Conservation (phyloP, 2,329 filamentous ascomycete species). For the Ramularia endophylla region DNA sequence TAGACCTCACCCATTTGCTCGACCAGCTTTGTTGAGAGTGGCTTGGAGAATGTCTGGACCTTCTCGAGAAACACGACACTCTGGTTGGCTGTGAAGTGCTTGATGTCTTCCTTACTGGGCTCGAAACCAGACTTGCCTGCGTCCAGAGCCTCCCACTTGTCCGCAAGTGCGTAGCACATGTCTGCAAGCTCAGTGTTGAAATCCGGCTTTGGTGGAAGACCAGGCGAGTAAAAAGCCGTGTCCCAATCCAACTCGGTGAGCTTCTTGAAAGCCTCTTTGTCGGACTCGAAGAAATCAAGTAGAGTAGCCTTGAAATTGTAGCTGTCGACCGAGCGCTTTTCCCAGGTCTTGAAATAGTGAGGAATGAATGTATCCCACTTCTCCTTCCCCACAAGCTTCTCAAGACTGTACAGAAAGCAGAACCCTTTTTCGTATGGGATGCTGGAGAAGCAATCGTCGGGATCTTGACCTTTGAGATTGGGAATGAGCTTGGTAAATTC, state of each 20-base stretch:
- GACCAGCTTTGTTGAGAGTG: slow-evolving; percentile 60
- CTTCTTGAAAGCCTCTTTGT: slow-evolving; percentile 56
- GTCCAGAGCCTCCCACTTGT: slow-evolving; percentile 65
- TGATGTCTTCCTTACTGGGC: slow-evolving; percentile 63
- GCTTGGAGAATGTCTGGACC: slow-evolving; percentile 60
- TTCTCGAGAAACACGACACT: slow-evolving; percentile 84
- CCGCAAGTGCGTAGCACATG: slow-evolving; percentile 73
- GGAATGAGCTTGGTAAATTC: slow-evolving; percentile 90
- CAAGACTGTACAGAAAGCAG: slow-evolving; percentile 85
- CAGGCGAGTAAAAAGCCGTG: slow-evolving; percentile 78
- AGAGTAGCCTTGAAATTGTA: slow-evolving; percentile 91
- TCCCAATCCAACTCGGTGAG: slow-evolving; percentile 81
- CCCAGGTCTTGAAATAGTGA: slow-evolving; percentile 84
- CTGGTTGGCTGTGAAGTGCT: slow-evolving; percentile 76
- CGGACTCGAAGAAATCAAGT: slow-evolving; percentile 71
- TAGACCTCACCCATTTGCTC: slow-evolving; percentile 71
- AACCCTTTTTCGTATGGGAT: slow-evolving; percentile 97
- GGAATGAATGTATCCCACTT: slow-evolving; percentile 95
- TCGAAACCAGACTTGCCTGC: slow-evolving; percentile 40
- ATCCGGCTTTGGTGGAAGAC: slow-evolving; percentile 80
- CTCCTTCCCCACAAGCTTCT: slow-evolving; percentile 75
- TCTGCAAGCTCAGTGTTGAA: slow-evolving; percentile 88
- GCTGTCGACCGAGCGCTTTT: slow-evolving; percentile 80
- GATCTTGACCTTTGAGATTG: slow-evolving; percentile 82
- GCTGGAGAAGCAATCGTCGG: slow-evolving; percentile 89